Percentiles rank a stretch among this genome's conserved stretches.
Conservation (phyloP, 192 early-diverging fungal species). For the Pilaira anomala region DNA sequence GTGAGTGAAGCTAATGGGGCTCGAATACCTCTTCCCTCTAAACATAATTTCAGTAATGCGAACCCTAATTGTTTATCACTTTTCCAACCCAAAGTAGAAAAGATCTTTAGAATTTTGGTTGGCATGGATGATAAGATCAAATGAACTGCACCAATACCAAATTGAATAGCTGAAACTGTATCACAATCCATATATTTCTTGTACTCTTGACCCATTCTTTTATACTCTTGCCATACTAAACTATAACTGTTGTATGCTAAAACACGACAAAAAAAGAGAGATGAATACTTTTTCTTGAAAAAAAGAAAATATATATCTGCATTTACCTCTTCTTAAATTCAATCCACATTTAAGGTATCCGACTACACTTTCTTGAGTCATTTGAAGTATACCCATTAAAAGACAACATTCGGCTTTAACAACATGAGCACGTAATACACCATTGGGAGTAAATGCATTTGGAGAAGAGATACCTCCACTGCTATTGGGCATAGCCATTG, state of each 20-base stretch:
- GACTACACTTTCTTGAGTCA: slow-evolving; percentile 47
- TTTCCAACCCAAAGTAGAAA: slow-evolving; percentile 50
- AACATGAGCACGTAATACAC: slow-evolving; percentile 49
- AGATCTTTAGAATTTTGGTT: slow-evolving; percentile 36
- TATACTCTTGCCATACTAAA: slow-evolving; percentile 53
- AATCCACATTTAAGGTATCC: slow-evolving; percentile 52
- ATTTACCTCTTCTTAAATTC: slow-evolving; percentile 49
- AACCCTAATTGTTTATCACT: slow-evolving; percentile 53
- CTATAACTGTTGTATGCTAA: slow-evolving; percentile 54
- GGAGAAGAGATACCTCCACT: neutral
- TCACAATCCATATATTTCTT: slow-evolving; percentile 47
- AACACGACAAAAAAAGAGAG: neutral
- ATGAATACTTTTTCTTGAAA: neutral
- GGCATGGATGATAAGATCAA: slow-evolving; percentile 34
- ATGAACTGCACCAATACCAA: slow-evolving; percentile 43
- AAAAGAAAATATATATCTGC: no score
- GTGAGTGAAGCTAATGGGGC: slow-evolving; percentile 50
- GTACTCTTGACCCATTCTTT: slow-evolving; percentile 49
- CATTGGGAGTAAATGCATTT: slow-evolving; percentile 44
- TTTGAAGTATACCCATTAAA: slow-evolving; percentile 45
- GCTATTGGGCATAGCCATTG: neutral
- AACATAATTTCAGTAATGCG: slow-evolving; percentile 44
- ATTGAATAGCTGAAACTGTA: slow-evolving; percentile 53
- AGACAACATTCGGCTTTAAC: slow-evolving; percentile 49
- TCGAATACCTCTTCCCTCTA: slow-evolving; percentile 49